Evolutionary conservation across 352 stramenopile species (phyloP).

Genomic region (Pythium pyrilobum): DNA sequence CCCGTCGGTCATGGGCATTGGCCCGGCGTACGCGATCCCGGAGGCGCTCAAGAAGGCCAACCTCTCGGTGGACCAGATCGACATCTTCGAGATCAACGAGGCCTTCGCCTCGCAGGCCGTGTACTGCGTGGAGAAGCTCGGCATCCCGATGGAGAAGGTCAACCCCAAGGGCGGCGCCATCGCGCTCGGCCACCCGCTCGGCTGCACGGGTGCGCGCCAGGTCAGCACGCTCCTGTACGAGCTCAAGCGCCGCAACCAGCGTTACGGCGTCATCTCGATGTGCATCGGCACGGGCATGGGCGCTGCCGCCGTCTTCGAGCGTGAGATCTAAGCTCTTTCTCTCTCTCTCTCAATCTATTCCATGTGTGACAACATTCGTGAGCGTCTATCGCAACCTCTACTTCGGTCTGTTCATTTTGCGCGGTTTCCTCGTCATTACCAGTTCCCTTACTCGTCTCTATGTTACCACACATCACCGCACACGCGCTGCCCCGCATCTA

Average conservation of each 20-base stretch:
- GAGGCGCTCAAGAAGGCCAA: conserved; percentile 63
- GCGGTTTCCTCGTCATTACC: no score
- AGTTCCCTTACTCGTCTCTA: no score
- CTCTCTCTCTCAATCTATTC: not conserved
- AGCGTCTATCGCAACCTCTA: no score
- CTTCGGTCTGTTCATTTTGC: no score
- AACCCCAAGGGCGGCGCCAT: conserved; percentile 90
- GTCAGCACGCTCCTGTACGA: conserved; percentile 91
- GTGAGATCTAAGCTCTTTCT: conserved; percentile 26
- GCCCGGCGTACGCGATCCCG: conserved; percentile 77
- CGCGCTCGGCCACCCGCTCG: conserved; percentile 86
- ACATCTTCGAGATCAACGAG: conserved; percentile 92
- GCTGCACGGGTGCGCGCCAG: conserved; percentile 86
- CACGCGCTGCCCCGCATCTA: not conserved
- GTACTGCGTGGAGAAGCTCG: conserved; percentile 78
- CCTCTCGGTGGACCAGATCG: conserved; percentile 72
- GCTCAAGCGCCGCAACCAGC: conserved; percentile 82
- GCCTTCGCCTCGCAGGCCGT: conserved; percentile 86
- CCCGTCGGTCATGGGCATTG: conserved; percentile 86
- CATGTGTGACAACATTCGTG: no score
- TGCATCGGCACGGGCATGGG: conserved; percentile 96
- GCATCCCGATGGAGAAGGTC: conserved; percentile 76
- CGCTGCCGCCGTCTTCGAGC: conserved; percentile 90
- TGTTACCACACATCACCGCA: no score
- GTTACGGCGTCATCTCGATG: conserved; percentile 92